These are phyloP conservation scores for Lignosus rhinocerotis DNA, from an alignment of 1,284 basidiomycete genomes.

Conservation along the genomic window DNA sequence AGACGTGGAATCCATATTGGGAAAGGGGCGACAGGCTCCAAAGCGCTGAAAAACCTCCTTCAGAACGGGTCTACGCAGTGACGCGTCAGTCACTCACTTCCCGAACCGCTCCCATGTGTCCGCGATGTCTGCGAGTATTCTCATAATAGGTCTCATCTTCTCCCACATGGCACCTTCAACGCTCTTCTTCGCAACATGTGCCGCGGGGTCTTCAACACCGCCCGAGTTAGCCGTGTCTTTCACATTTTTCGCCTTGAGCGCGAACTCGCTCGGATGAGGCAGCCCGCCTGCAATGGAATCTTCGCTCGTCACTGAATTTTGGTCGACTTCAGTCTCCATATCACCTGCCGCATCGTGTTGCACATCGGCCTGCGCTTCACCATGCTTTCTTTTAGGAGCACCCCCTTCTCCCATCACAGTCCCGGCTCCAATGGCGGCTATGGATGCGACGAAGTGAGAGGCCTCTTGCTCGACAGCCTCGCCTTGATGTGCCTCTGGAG, in stretches of 20 bases:
- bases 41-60: constrained; percentile 24
- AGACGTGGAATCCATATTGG: constrained; percentile 29
- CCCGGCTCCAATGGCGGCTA: constrained; percentile 39
- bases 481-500: constrained; percentile 40
- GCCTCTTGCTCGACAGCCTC: constrained; percentile 47
- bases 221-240: constrained; percentile 32
- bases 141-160: constrained; percentile 39
- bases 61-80: background rate
- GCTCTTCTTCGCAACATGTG: constrained; percentile 33
- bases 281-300: constrained; percentile 25
- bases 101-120: constrained; percentile 40
- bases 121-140: constrained; percentile 27
- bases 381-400: constrained; percentile 21
- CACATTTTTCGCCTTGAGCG: constrained; percentile 18
- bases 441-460: constrained; percentile 40
- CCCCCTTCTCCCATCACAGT: constrained; percentile 39
- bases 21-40: constrained; percentile 41
- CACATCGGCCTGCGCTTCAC: constrained; percentile 18
- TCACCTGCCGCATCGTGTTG: constrained; percentile 25
- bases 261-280: constrained; percentile 37
- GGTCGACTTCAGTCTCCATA: constrained; percentile 25
- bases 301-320: constrained; percentile 16
- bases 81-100: constrained; percentile 28
- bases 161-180: constrained; percentile 35
- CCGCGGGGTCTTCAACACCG: constrained; percentile 13